Base-by-base conservation (phyloP, 352 stramenopile species). In the Phytophthora lateralis region DNA sequence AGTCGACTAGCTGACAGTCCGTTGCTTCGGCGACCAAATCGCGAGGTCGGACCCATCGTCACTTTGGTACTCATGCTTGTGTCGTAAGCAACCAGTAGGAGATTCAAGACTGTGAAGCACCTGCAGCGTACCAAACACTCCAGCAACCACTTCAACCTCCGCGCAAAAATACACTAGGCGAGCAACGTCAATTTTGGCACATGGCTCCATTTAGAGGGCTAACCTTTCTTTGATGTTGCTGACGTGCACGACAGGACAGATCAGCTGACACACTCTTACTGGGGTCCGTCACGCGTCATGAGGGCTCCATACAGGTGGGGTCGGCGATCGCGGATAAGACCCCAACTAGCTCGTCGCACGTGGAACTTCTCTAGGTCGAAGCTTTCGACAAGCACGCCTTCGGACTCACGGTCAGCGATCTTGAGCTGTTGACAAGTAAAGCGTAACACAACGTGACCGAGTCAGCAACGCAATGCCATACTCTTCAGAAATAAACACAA, bases 331-430 rank as follows among this genome's bases (percentile, higher is more conserved):
- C 90, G 82, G 57, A 97, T 71, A 38, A 97, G 80, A 0, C 89
- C 89, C 86, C 88, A 97, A 59, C 78, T 93, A 34, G 88, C 89
- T 63, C 88, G 87, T 73, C 86, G 82, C 18, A 91, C 80, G 44
- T 91, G 86, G 60, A 93, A 91, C 64, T 93, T 93, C 51, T 93
- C 86, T 29, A 95, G 69, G 52, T 92, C 82, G 48, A 95, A 93
- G 55, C 73, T 91, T 66, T 95, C 86, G 12, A 95, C 86, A 15
- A 95, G 66, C 39, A 95, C 86, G n/a, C 86, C 86, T 73, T 95
- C 86, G 0, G 84, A 93, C 56, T 95, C 86, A 14, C 86, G 86
- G 39, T 95, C 86, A 1, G 86, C 86, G 61, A 95, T 92, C 60
- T 95, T 95, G 26, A 95, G 72, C 85, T 93, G n/a, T 34, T 34